Evolutionary conservation across 129 eudicot genomes (phyloP).

Genomic region (Chrysanthemum lavandulifolium): DNA sequence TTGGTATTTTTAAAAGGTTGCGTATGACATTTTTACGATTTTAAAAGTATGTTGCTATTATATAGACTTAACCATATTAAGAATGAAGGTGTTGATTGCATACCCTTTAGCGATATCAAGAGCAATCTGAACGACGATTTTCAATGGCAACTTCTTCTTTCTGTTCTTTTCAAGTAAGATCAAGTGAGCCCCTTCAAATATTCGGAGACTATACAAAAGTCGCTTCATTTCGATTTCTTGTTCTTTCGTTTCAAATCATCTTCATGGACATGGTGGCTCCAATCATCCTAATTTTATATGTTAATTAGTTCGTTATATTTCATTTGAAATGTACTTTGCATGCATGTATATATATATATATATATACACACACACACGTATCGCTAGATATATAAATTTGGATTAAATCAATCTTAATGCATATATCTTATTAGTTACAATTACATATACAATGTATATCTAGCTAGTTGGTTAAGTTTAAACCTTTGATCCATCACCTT

Average conservation of each 20-base stretch:
- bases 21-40: too few relatives aligned
- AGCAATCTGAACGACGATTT: conserved; percentile 27
- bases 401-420: too few relatives aligned
- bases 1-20: too few relatives aligned
- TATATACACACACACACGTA: too few relatives aligned
- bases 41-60: too few relatives aligned
- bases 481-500: too few relatives aligned
- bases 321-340: too few relatives aligned
- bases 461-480: too few relatives aligned
- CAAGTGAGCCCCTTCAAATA: conserved; percentile 38
- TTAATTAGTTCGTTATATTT: neutral
- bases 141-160: conserved; percentile 30
- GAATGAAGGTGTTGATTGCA: neutral
- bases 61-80: neutral
- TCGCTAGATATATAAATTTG: too few relatives aligned
- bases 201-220: conserved; percentile 36
- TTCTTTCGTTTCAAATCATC: neutral
- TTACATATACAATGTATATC: too few relatives aligned
- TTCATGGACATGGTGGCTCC: conserved; percentile 32
- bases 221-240: conserved; percentile 22
- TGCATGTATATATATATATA: too few relatives aligned
- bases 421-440: too few relatives aligned
- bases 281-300: conserved; percentile 14
- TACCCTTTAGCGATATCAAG: conserved; percentile 49
- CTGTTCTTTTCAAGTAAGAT: conserved; percentile 33